phyloP scores from a whole-genome alignment of 2,329 filamentous ascomycete species.

The Xylaria sp. region DNA sequence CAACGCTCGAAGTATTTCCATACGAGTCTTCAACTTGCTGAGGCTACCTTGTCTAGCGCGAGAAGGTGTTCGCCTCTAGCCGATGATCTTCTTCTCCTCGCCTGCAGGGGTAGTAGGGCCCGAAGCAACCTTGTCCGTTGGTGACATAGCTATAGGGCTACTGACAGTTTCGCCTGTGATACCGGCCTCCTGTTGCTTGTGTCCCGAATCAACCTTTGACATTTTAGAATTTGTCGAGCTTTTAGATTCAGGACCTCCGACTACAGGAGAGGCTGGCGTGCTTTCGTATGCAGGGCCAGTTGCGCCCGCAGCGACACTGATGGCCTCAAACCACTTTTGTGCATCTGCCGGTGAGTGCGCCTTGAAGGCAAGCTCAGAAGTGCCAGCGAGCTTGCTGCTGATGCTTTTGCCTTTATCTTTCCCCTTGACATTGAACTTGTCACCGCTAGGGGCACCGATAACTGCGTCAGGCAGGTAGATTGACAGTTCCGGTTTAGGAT shows the following conservation, averaged over 20 bases:
- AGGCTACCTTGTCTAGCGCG: slow-evolving; percentile 25
- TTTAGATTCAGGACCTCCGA: slow-evolving; percentile 39
- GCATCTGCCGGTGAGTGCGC: slow-evolving; percentile 84
- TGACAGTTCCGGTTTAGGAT: slow-evolving; percentile 85
- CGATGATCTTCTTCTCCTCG: slow-evolving; percentile 44
- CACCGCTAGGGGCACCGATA: slow-evolving; percentile 75
- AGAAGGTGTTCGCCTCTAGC: slow-evolving; percentile 38
- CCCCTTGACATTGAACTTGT: slow-evolving; percentile 94
- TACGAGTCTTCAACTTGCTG: slow-evolving; percentile 17
- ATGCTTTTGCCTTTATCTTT: slow-evolving; percentile 88
- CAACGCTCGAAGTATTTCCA: neutral
- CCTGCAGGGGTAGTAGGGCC: slow-evolving; percentile 32
- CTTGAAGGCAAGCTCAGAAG: slow-evolving; percentile 86
- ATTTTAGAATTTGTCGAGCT: slow-evolving; percentile 45
- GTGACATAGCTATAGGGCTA: slow-evolving; percentile 49
- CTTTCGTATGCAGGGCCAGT: slow-evolving; percentile 53
- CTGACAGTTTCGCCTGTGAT: slow-evolving; percentile 52
- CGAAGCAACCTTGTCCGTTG: slow-evolving; percentile 38
- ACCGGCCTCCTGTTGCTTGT: slow-evolving; percentile 60
- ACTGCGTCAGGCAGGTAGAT: slow-evolving; percentile 92
- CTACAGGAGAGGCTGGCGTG: slow-evolving; percentile 50
- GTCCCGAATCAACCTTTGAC: slow-evolving; percentile 41
- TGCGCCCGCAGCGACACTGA: slow-evolving; percentile 69
- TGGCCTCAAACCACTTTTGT: slow-evolving; percentile 83
- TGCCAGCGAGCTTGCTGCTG: slow-evolving; percentile 81